These are phyloP conservation scores for Lantana camara DNA, from an alignment of 257 asterid species.

Conservation along the genomic window DNA sequence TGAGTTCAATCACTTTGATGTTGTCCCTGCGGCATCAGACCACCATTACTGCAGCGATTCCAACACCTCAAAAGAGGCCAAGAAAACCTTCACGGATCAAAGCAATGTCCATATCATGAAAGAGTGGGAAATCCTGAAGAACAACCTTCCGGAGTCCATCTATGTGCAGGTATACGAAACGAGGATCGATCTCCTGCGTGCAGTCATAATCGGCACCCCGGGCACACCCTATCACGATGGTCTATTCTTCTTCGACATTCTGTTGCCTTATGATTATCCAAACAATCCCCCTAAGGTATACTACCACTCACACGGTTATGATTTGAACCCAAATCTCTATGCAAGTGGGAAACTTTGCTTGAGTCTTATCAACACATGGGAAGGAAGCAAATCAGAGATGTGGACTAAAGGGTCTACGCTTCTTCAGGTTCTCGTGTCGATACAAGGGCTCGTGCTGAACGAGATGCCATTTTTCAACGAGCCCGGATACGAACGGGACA, in stretches of 20 bases:
- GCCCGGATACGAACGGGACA: conserved; percentile 25
- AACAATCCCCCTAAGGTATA: conserved; percentile 45
- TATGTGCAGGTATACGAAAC: conserved; percentile 54
- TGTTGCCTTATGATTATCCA: conserved; percentile 57
- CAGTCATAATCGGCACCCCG: conserved; percentile 54
- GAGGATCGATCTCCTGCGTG: conserved; percentile 62
- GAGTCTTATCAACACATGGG: conserved; percentile 61
- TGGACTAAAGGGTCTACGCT: conserved; percentile 52
- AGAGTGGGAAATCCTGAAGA: conserved; percentile 62
- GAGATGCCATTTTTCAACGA: conserved; percentile 56
- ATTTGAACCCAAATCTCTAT: conserved; percentile 64
- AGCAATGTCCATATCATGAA: conserved; percentile 32
- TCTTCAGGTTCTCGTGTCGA: conserved; percentile 60
- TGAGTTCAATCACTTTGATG: conserved; percentile 44
- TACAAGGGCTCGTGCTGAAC: conserved; percentile 68
- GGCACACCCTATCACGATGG: conserved; percentile 73
- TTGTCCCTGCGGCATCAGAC: conserved; percentile 38
- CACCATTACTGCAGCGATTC: conserved; percentile 40
- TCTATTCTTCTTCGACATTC: conserved; percentile 68
- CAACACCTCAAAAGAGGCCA: too few relatives aligned
- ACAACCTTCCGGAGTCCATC: conserved; percentile 56
- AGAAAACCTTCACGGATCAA: conserved; percentile 16
- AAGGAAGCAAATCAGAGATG: conserved; percentile 27
- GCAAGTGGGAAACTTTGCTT: conserved; percentile 44
- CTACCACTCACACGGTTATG: conserved; percentile 50